Conservation (phyloP, 2,329 filamentous ascomycete species). For the Penicillium oxalicum region DNA sequence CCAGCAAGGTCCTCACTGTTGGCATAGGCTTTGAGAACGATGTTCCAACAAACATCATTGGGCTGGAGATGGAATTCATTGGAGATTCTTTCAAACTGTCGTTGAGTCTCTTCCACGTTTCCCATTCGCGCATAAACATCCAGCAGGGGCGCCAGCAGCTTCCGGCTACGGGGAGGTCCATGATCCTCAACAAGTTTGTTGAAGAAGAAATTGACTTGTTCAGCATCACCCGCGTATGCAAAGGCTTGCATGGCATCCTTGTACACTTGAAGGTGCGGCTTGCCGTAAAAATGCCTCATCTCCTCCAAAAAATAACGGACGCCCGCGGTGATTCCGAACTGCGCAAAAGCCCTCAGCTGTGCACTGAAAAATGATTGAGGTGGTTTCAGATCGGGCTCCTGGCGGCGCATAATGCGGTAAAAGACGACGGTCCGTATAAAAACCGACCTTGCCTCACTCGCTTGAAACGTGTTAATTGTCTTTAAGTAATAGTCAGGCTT, state of each 20-base stretch:
- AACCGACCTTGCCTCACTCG: constrained; percentile 22
- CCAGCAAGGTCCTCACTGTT: constrained; percentile 62
- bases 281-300: constrained; percentile 28
- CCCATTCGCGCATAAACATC: constrained; percentile 66
- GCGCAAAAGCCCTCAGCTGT: constrained; percentile 23
- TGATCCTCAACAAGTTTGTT: constrained; percentile 36
- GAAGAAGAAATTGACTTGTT: constrained; percentile 42
- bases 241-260: constrained; percentile 37
- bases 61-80: constrained; percentile 52
- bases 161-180: constrained; percentile 28
- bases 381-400: constrained; percentile 21
- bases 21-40: constrained; percentile 64
- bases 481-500: constrained; percentile 22
- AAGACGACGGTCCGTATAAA: constrained; percentile 31
- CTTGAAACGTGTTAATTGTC: constrained; percentile 26
- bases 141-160: constrained; percentile 52
- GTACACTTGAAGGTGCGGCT: constrained; percentile 31
- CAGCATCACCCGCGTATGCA: constrained; percentile 43
- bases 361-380: constrained; percentile 17
- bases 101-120: constrained; percentile 54
- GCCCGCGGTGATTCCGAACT: constrained; percentile 30
- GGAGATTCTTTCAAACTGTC: constrained; percentile 58
- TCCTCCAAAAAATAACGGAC: constrained; percentile 41
- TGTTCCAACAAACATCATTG: constrained; percentile 64
- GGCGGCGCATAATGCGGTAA: constrained; percentile 38